A percentile compares a stretch with the other conserved stretches of the same genome.
Conservation (phyloP, 2,329 filamentous ascomycete species). For the Grosmannia serpens region DNA sequence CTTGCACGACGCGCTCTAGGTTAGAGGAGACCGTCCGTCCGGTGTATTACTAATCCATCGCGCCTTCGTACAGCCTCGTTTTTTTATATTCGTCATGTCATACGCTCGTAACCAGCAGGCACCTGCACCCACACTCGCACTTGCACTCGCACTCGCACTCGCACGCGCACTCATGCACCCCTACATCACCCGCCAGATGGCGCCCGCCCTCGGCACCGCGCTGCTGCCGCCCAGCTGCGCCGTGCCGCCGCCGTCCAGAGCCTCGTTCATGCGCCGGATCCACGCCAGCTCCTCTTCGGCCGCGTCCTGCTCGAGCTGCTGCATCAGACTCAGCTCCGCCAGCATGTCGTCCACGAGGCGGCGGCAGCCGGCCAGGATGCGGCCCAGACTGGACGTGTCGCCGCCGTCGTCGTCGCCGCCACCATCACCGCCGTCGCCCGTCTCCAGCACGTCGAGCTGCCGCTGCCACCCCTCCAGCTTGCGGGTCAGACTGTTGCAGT, state of each 20-base stretch:
- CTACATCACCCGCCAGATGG: constrained; percentile 33
- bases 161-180: background rate
- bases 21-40: no score
- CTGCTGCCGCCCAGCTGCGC: background rate
- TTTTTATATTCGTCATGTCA: background rate
- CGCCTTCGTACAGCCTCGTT: background rate
- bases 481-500: constrained; percentile 38
- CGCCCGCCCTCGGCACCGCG: constrained; percentile 23
- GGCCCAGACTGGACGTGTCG: constrained; percentile 27
- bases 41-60: no score
- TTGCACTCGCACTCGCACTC: background rate
- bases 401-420: background rate
- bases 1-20: no score
- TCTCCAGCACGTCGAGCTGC: constrained; percentile 4
- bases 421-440: background rate
- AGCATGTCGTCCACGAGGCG: constrained; percentile 47
- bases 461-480: constrained; percentile 32
- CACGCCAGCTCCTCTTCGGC: constrained; percentile 44
- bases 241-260: constrained; percentile 8
- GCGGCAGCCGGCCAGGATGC: constrained; percentile 35
- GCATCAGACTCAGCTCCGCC: constrained; percentile 51
- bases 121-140: no score
- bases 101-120: background rate
- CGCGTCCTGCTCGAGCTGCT: constrained; percentile 46
- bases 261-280: constrained; percentile 43